Conservation (phyloP, 1,284 basidiomycete species). For the Ceratobasidium theobromae region DNA sequence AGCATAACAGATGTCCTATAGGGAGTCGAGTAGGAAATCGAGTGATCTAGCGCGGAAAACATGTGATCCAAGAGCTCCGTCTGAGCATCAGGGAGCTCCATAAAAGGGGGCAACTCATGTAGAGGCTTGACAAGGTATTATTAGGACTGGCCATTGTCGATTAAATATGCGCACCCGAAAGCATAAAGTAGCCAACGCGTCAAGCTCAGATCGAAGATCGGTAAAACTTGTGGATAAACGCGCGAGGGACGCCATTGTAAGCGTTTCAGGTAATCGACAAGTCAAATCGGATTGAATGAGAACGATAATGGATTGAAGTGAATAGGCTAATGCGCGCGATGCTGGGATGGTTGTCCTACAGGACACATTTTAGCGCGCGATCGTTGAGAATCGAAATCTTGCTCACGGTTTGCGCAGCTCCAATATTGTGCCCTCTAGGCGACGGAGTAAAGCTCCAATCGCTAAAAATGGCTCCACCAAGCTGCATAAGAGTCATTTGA, state of each 20-base stretch:
- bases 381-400: not conserved
- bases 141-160: not conserved
- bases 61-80: slow-evolving; percentile 26
- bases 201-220: slow-evolving; percentile 16
- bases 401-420: slow-evolving; percentile 30
- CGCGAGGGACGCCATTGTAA: not conserved
- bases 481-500: slow-evolving; percentile 4
- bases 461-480: slow-evolving; percentile 22
- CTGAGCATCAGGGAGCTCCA: slow-evolving; percentile 9
- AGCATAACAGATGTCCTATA: slow-evolving; percentile 17
- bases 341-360: not conserved
- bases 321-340: slow-evolving; percentile 32
- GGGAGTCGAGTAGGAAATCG: slow-evolving; percentile 9
- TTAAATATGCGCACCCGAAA: slow-evolving; percentile 23
- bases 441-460: slow-evolving; percentile 33
- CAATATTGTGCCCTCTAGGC: slow-evolving; percentile 31
- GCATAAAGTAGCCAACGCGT: slow-evolving; percentile 32
- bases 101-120: slow-evolving; percentile 27
- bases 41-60: slow-evolving; percentile 19
- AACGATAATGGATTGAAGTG: slow-evolving; percentile 10
- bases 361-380: not conserved
- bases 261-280: not conserved
- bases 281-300: slow-evolving; percentile 27
- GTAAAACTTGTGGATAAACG: slow-evolving; percentile 13
- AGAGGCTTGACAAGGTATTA: slow-evolving; percentile 7